These are phyloP conservation scores for Spongispora temasekensis DNA, from an alignment of 1,284 basidiomycete species.

Conservation along the genomic window DNA sequence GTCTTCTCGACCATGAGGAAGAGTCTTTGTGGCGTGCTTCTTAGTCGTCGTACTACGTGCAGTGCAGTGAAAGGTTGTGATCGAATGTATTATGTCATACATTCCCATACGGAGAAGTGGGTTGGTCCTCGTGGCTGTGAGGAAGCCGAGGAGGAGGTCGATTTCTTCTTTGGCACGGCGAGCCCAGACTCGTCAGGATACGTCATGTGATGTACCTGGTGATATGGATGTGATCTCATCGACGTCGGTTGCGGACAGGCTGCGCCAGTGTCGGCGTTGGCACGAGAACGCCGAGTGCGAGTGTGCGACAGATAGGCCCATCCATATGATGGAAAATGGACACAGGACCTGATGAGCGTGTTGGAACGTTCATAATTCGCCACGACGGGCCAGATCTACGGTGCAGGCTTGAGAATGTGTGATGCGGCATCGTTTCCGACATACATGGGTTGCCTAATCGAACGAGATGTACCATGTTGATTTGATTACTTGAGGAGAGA, in stretches of 20 bases:
- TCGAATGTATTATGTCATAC: conserved; percentile 24
- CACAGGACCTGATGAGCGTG: conserved; percentile 15
- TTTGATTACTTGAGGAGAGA: conserved; percentile 7
- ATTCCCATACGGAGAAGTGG: conserved; percentile 18
- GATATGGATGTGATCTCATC: conserved; percentile 5
- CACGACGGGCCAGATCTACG: conserved; percentile 21
- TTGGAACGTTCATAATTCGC: conserved; percentile 14
- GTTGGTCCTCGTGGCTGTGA: conserved; percentile 8
- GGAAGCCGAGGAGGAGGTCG: not conserved
- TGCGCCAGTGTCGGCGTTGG: conserved; percentile 7
- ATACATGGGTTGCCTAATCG: conserved; percentile 15
- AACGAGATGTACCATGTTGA: no score
- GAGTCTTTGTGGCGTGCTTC: conserved; percentile 8
- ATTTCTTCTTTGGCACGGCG: not conserved
- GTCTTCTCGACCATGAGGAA: conserved; percentile 51
- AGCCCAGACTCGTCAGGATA: conserved; percentile 1
- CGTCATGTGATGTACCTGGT: conserved; percentile 10
- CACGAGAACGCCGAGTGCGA: conserved; percentile 12
- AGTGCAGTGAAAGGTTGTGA: no score
- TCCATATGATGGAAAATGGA: conserved; percentile 20
- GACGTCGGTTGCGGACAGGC: conserved; percentile 10
- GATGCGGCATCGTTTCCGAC: conserved; percentile 18
- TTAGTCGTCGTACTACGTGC: no score
- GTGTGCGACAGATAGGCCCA: conserved; percentile 12
- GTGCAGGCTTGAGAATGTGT: conserved; percentile 18